Base-by-base conservation (phyloP, 2,329 filamentous ascomycete genomes). In the Sporothrix inflata region DNA sequence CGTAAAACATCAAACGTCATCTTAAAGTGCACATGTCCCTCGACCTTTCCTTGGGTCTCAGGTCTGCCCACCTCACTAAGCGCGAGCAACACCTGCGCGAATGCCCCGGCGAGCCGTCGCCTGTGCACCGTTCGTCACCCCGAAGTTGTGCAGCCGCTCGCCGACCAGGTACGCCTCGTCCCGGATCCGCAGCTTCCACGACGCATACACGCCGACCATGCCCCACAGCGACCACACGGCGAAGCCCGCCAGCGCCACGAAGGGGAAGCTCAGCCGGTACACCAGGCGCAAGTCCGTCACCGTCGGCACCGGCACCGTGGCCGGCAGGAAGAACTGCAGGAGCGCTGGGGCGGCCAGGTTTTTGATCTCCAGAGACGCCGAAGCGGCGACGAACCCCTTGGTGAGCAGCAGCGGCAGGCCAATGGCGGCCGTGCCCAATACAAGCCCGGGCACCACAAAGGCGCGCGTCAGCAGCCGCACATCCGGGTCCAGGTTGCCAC, bases 151-250 rank as follows among this genome's bases (percentile, higher is more conserved):
- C 78, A 99, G 82, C 73, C 94, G 85, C 83, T 99, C 95, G 1
- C 96, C 96, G 78, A 98, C 96, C 60, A 99, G 84, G 80, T 99
- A 99, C 0, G 97, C 94, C 82, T 99, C 97, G 80, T 99, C 97
- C 51, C 94, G 86, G 63, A 99, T 94, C 72, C 91, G 89, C 72
- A 90, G 86, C 77, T 92, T 89, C 94, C 95, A 98, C 24, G 89
- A 84, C 63, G 88, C 87, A 69, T 96, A 87, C 69, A 93, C 87
- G 61, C 86, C 82, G 9, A 87, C 78, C n/a, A 91, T 79, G 12
- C 86, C 85, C 78, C 84, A 86, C 9, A 87, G 78, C 1, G 82
- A 79, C 40, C 85, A 80, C 3, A 84, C 77, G 3, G 81, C 77
- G 5, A 87, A 76, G 2, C 86, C 83, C 27, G 87, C 80, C 2